Conservation (phyloP, 371 early-diverging fungal species). For the Syncephalastrum monosporum region DNA sequence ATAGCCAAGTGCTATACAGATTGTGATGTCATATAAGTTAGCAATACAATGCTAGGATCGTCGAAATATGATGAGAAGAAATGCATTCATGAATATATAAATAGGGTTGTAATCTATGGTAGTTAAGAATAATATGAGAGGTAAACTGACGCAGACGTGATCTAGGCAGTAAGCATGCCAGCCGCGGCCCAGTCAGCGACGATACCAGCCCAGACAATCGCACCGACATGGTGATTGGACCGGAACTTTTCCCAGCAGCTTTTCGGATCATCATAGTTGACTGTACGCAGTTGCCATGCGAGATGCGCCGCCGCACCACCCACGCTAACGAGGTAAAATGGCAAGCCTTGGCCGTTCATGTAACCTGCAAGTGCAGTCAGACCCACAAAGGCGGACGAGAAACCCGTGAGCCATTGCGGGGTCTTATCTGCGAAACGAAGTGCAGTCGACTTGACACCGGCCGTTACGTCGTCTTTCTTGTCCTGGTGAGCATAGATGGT, state of each 20-base stretch:
- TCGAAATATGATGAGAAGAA: too few relatives aligned
- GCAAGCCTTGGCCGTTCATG: conserved; percentile 74
- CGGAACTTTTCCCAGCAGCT: conserved; percentile 76
- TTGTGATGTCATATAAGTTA: too few relatives aligned
- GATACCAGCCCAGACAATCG: conserved; percentile 73
- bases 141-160: too few relatives aligned
- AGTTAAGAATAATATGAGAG: too few relatives aligned
- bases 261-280: conserved; percentile 64
- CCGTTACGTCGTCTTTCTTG: conserved; percentile 81
- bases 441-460: conserved; percentile 93
- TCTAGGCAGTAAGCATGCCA: not conserved
- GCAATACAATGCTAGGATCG: too few relatives aligned
- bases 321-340: conserved; percentile 72
- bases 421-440: conserved; percentile 80
- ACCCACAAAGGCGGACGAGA: conserved; percentile 69
- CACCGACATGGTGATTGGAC: conserved; percentile 78
- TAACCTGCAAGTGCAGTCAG: conserved; percentile 74
- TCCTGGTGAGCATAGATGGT: conserved; percentile 97
- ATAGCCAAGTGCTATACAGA: too few relatives aligned
- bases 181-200: conserved; percentile 45
- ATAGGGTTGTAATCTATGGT: too few relatives aligned
- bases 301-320: conserved; percentile 78
- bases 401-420: conserved; percentile 68
- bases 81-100: too few relatives aligned
- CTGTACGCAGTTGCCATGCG: conserved; percentile 78